Conservation (phyloP, 202 grass and related monocot genomes). For the Schoenoplectus tabernaemontani region DNA sequence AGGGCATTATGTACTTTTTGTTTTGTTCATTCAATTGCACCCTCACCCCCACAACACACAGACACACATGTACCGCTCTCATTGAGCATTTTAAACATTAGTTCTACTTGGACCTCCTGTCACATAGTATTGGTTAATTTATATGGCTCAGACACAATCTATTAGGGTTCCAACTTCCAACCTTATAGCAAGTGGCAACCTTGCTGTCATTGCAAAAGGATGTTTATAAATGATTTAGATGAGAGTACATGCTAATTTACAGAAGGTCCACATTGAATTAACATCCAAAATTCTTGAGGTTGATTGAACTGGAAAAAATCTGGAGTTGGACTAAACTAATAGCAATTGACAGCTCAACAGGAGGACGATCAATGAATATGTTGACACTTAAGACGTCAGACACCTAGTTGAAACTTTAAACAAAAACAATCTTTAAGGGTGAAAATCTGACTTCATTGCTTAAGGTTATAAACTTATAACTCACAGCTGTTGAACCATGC, state of each 20-base stretch:
- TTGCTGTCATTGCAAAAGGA: neutral
- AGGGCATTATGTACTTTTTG: neutral
- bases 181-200: neutral
- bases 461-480: neutral
- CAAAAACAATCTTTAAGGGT: neutral
- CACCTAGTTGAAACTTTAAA: neutral
- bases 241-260: neutral
- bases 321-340: neutral
- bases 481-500: neutral
- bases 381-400: neutral
- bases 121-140: neutral
- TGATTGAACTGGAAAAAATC: neutral
- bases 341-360: neutral
- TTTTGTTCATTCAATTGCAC: neutral
- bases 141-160: neutral
- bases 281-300: neutral
- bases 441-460: neutral
- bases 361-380: neutral
- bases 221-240: neutral
- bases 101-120: neutral
- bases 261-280: neutral
- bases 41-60: neutral
- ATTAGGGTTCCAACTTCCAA: neutral
- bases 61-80: neutral
- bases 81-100: neutral